Conservation (phyloP, 2,329 filamentous ascomycete species). For the Pestalotiopsis sp. region DNA sequence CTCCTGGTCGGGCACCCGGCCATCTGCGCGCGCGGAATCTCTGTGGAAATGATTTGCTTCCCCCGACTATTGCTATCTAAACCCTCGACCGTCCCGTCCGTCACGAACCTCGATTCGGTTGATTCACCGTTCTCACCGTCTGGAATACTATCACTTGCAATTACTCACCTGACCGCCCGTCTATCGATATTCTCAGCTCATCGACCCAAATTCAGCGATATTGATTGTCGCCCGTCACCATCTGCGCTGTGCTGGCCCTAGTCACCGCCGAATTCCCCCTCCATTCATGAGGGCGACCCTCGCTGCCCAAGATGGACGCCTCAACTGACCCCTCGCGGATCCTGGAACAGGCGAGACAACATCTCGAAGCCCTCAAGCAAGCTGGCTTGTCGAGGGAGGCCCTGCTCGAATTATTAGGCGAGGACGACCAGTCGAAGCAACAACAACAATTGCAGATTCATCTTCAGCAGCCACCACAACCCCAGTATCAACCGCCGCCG, state of each 20-base stretch:
- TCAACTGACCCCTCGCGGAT: slow-evolving; percentile 30
- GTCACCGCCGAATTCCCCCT: slow-evolving; percentile 1
- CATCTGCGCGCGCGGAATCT: slow-evolving; percentile 10
- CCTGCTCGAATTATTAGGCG: slow-evolving; percentile 30
- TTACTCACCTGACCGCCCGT: not conserved
- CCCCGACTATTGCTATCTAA: slow-evolving; percentile 6
- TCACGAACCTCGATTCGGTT: slow-evolving; percentile 4
- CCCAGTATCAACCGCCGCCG: slow-evolving; percentile 16
- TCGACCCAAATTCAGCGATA: not conserved
- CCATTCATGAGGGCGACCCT: slow-evolving; percentile 5
- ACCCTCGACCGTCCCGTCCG: slow-evolving; percentile 7
- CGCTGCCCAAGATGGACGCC: slow-evolving; percentile 7
- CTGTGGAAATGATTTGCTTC: slow-evolving; percentile 12
- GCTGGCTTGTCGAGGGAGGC: slow-evolving; percentile 34
- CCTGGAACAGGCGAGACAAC: slow-evolving; percentile 32
- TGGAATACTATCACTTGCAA: not conserved
- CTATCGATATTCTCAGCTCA: not conserved
- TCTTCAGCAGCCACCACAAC: slow-evolving; percentile 13
- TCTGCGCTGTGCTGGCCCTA: not conserved
- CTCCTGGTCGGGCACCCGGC: slow-evolving; percentile 11
- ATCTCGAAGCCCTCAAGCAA: slow-evolving; percentile 35
- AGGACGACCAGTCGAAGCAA: slow-evolving; percentile 20
- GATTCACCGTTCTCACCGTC: slow-evolving; percentile 12
- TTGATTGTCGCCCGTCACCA: not conserved
- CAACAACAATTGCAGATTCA: slow-evolving; percentile 14